phyloP scores from a whole-genome alignment of 192 early-diverging fungal genomes.

The Entomortierella parvispora region DNA sequence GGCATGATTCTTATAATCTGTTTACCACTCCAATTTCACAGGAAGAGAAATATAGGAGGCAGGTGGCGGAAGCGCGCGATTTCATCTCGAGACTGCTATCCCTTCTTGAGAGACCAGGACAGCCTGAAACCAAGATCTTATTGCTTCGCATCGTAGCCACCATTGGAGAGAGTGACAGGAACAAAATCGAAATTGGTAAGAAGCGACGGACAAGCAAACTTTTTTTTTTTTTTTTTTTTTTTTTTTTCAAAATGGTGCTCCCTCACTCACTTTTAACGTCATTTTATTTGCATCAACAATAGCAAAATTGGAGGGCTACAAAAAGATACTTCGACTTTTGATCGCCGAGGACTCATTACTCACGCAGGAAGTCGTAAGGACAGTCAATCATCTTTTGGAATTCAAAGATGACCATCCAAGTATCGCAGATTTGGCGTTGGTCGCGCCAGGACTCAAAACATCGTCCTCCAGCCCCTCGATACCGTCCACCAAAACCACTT shows the following conservation, averaged over 20 bases:
- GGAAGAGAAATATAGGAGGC: conserved; percentile 51
- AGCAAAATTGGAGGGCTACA: conserved; percentile 50
- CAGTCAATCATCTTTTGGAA: conserved; percentile 50
- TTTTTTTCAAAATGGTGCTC: background rate
- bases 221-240: background rate
- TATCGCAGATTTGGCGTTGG: conserved; percentile 15
- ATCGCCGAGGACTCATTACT: conserved; percentile 41
- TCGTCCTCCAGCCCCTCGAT: conserved; percentile 9
- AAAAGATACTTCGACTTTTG: conserved; percentile 51
- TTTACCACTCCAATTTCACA: background rate
- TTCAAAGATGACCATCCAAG: conserved; percentile 38
- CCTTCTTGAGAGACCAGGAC: conserved; percentile 37
- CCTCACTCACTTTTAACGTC: background rate
- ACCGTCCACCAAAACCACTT: background rate
- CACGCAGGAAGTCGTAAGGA: conserved; percentile 48
- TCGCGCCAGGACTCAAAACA: conserved; percentile 19
- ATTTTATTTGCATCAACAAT: background rate
- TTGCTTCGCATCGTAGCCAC: conserved; percentile 45
- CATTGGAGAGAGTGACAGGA: conserved; percentile 51
- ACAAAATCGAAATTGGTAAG: conserved; percentile 52
- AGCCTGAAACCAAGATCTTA: conserved; percentile 37
- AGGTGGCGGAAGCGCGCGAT: conserved; percentile 35
- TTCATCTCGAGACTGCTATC: conserved; percentile 45
- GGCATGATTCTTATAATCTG: background rate
- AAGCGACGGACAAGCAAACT: background rate